Conservation (phyloP, 192 early-diverging fungal species). For the Backusella morwellensis region DNA sequence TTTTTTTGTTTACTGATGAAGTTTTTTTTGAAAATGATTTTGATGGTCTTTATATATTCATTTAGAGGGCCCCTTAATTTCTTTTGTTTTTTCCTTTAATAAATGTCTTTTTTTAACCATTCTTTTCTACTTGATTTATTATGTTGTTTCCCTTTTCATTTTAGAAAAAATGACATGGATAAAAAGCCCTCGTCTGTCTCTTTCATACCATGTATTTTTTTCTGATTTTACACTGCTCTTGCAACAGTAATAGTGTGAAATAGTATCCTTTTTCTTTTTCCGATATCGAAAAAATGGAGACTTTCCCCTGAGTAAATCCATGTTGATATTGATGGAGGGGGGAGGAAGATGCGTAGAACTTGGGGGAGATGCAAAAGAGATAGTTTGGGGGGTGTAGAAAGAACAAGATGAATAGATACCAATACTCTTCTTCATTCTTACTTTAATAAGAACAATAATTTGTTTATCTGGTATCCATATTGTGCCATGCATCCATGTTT, state of each 20-base stretch:
- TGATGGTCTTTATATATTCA: background rate
- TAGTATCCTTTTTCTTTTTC: background rate
- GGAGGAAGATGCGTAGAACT: background rate
- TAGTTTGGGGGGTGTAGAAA: background rate
- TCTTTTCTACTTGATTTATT: background rate
- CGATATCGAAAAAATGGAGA: background rate
- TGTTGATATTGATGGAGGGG: background rate
- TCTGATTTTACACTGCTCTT: background rate
- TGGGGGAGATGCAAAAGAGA: background rate
- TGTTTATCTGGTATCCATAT: background rate
- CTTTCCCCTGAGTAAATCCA: background rate
- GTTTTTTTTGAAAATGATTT: background rate
- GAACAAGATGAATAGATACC: background rate
- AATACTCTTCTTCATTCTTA: background rate
- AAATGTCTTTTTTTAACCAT: background rate
- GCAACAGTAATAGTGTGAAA: background rate
- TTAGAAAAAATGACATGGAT: background rate
- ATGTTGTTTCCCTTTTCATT: background rate
- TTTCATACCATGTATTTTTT: background rate
- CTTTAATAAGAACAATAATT: background rate
- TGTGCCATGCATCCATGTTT: background rate
- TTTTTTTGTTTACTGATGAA: background rate
- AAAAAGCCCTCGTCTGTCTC: background rate
- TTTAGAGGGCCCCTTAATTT: background rate
- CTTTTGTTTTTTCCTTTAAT: background rate